These are phyloP conservation scores for Phytophthora sp. DNA, from an alignment of 352 stramenopile species.

Conservation along the genomic window DNA sequence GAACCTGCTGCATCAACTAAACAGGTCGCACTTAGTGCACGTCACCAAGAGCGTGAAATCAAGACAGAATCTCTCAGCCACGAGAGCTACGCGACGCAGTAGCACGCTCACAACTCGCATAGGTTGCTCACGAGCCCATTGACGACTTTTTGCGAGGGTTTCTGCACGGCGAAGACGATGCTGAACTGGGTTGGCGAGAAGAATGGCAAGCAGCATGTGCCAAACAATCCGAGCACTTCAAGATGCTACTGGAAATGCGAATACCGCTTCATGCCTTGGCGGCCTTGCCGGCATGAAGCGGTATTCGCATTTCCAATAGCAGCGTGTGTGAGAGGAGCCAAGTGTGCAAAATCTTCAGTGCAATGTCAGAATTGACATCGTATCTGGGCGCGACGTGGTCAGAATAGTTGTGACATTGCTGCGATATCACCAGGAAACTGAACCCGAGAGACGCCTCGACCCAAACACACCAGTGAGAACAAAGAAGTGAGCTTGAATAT, in stretches of 20 bases:
- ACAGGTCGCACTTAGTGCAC: no score
- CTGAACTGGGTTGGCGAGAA: constrained; percentile 1
- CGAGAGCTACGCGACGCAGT: neutral
- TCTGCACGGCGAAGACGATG: neutral
- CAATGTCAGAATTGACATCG: neutral
- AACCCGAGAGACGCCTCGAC: neutral
- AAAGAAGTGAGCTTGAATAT: no score
- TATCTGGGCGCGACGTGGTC: no score
- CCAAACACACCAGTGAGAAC: neutral
- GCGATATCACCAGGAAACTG: no score
- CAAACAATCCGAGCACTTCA: neutral
- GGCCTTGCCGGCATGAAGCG: no score
- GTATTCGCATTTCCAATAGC: no score
- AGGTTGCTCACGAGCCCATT: constrained; percentile 5
- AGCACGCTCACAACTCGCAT: constrained; percentile 2
- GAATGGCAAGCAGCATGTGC: constrained; percentile 5
- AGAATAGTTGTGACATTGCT: no score
- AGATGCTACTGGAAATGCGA: neutral
- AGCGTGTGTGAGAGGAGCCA: neutral
- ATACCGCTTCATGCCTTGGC: no score
- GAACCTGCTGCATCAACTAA: no score
- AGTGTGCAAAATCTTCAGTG: neutral
- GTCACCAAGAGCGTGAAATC: neutral
- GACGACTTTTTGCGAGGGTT: constrained; percentile 13
- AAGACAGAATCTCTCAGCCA: no score